phyloP scores from a whole-genome alignment of 2,329 filamentous ascomycete species.

The Exophiala alcalophila region DNA sequence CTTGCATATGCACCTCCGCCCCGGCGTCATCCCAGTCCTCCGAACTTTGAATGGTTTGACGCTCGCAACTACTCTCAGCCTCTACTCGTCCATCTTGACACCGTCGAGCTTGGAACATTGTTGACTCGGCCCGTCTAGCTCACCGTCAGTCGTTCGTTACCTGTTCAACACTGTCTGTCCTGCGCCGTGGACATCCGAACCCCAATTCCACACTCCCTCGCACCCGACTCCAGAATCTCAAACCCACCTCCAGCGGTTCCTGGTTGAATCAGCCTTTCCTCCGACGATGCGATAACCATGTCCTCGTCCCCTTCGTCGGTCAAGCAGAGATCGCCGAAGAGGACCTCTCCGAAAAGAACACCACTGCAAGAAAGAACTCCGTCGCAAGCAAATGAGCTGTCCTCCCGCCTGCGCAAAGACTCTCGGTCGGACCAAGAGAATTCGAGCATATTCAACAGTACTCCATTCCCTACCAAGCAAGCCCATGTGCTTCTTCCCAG shows the following conservation, averaged over 20 bases:
- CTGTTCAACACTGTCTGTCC: conserved; percentile 8
- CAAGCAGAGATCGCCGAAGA: conserved; percentile 34
- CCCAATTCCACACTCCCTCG: neutral
- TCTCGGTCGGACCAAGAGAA: conserved; percentile 30
- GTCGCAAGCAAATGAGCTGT: conserved; percentile 46
- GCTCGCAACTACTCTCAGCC: conserved; percentile 7
- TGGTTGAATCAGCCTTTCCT: neutral
- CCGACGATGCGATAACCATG: conserved; percentile 27
- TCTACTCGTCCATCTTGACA: neutral
- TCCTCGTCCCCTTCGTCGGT: conserved; percentile 29
- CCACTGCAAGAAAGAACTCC: conserved; percentile 47
- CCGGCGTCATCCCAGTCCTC: conserved; percentile 14
- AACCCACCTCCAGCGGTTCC: conserved; percentile 5
- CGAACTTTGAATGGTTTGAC: conserved; percentile 10
- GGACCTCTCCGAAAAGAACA: conserved; percentile 40
- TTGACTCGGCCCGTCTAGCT: conserved; percentile 23
- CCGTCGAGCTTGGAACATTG: conserved; percentile 11
- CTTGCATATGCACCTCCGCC: conserved; percentile 27
- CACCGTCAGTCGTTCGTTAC: conserved; percentile 28
- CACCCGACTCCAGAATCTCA: conserved; percentile 2
- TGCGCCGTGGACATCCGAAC: too few relatives aligned
- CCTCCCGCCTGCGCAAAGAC: conserved; percentile 39
- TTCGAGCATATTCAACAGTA: conserved; percentile 41
- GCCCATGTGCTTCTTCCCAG: conserved; percentile 45
- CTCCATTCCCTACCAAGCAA: conserved; percentile 48